Base-by-base conservation (phyloP, 345 rosid species). In the Noccaea caerulescens region DNA sequence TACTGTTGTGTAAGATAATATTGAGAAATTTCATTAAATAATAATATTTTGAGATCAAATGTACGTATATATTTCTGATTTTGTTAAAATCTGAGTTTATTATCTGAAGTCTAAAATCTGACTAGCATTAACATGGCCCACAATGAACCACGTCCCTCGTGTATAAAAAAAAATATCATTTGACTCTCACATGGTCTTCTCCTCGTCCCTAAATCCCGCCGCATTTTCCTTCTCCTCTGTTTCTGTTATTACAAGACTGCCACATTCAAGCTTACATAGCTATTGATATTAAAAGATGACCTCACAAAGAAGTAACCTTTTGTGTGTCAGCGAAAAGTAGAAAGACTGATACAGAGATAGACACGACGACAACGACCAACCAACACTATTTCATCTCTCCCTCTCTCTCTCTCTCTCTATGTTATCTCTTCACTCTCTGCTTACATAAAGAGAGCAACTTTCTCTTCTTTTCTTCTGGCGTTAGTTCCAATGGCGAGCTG, bases 401-500 rank as follows among this genome's bases (percentile, higher is more conserved):
- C 9, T 37, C 42, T 55, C 25, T 55, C 5, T 55, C 25, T 55
- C 5, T 49, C n/a, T 25, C 43, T 52, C 33, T 32, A 16, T 63
- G n/a, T 57, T 68, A 45, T 68, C 64, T 57, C 64, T 34, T 68
- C 54, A 10, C 30, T 33, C 18, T 49, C 30, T n/a, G 47, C 46
- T 55, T n/a, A 38, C 0, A 32, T 42, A 62, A 32, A 63, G 20
- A 6, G 18, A 64, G 47, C 16, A 14, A 50, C 58, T 65, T 50
- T 51, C 20, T 51, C 39, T 8, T 65, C 69, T 51, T 12, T 20
- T 16, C 23, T 39, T 52, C 59, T 27, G 18, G 11, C 3, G 10
- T 23, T 69, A 75, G 68, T 68, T 81, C 64, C 63, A 27, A 27
- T 27, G 97, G 91, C 87, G 83, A 80, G 80, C 76, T 84, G 81